Evolutionary conservation across 2,329 filamentous ascomycete species (phyloP).

Genomic region (Dothistroma pini): DNA sequence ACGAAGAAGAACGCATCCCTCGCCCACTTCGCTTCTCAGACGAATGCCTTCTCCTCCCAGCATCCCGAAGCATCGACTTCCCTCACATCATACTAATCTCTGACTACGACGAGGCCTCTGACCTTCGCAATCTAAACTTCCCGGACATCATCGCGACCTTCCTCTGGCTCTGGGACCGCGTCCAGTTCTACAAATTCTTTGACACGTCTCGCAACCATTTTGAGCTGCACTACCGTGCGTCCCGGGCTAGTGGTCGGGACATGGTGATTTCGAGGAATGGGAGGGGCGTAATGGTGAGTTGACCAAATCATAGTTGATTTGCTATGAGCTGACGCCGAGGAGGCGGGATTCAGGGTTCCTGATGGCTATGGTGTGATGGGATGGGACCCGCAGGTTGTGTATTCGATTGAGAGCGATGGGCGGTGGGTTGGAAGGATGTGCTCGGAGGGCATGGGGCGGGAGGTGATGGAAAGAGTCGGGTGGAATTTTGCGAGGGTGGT

Average conservation of each 20-base stretch:
- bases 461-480: not conserved
- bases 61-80: not conserved
- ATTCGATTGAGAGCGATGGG: not conserved
- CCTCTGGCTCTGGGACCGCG: slow-evolving; percentile 6
- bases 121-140: not conserved
- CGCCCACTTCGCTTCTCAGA: not conserved
- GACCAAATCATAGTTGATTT: not conserved
- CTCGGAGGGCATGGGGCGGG: not conserved
- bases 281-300: not conserved
- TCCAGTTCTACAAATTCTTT: slow-evolving; percentile 7
- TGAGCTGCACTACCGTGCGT: not conserved
- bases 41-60: slow-evolving; percentile 5
- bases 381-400: not conserved
- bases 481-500: not conserved
- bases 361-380: not conserved
- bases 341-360: not conserved
- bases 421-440: not conserved
- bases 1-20: not conserved
- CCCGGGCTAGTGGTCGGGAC: not conserved
- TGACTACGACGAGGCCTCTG: slow-evolving; percentile 1
- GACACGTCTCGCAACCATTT: not conserved
- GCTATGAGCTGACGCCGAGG: not conserved
- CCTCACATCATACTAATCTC: slow-evolving; percentile 4
- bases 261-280: not conserved
- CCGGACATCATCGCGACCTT: slow-evolving; percentile 5